Evolutionary conservation across 768 basidiomycete genomes (phyloP).

Genomic region (Tricholomella constricta): DNA sequence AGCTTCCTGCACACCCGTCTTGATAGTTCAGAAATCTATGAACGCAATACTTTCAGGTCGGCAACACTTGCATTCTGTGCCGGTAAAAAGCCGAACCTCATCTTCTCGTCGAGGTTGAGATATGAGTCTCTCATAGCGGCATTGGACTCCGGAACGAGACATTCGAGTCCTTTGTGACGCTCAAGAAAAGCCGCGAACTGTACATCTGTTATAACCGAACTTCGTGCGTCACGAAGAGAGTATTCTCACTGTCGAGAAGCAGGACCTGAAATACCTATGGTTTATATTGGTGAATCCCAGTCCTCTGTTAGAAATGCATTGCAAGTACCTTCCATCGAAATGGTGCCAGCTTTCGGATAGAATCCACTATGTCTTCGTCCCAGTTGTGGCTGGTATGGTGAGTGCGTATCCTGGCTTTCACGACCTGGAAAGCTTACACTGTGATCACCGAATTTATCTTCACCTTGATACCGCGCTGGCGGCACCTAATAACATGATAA

Average conservation of each 20-base stretch:
- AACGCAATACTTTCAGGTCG: background rate
- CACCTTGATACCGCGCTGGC: conserved; percentile 35
- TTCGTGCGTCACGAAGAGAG: conserved; percentile 18
- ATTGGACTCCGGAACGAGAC: conserved; percentile 39
- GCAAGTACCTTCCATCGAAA: conserved; percentile 46
- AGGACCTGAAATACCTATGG: conserved; percentile 26
- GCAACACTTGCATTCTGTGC: background rate
- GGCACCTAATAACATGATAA: conserved; percentile 18
- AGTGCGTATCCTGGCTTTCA: background rate
- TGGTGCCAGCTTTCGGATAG: conserved; percentile 32
- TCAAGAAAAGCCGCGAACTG: conserved; percentile 36
- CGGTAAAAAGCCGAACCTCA: conserved; percentile 26
- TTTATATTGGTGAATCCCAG: background rate
- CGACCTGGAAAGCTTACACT: background rate
- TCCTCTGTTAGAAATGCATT: too few relatives aligned
- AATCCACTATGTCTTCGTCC: conserved; percentile 42
- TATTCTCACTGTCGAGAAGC: conserved; percentile 24
- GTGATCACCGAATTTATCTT: conserved; percentile 40
- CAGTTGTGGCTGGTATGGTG: conserved; percentile 33
- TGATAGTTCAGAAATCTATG: conserved; percentile 33
- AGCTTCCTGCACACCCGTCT: conserved; percentile 14
- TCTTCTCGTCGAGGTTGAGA: conserved; percentile 36
- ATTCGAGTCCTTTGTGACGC: conserved; percentile 25
- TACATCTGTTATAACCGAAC: conserved; percentile 33
- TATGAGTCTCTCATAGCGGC: conserved; percentile 41